phyloP scores from a whole-genome alignment of 805 yeast genomes.

The Teunomyces cretensis region DNA sequence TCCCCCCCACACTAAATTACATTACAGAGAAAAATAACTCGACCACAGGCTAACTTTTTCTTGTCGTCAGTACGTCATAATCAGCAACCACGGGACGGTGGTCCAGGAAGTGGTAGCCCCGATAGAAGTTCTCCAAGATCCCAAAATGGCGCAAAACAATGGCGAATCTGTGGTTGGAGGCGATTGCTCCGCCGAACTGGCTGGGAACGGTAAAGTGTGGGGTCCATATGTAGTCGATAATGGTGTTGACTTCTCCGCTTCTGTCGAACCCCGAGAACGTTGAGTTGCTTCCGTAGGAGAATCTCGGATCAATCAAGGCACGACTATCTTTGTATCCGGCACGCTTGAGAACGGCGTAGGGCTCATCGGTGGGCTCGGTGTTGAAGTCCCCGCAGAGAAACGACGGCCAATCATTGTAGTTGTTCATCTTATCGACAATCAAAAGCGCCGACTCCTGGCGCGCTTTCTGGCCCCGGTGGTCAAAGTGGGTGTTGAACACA shows the following conservation, averaged over 20 bases:
- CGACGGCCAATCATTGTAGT: constrained; percentile 32
- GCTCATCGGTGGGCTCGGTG: constrained; percentile 42
- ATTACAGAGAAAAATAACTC: too few relatives aligned
- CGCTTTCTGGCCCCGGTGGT: constrained; percentile 39
- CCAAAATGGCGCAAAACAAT: constrained; percentile 27
- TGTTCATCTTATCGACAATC: constrained; percentile 40
- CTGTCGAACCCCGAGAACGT: constrained; percentile 53
- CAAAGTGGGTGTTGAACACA: constrained; percentile 44
- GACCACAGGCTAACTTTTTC: neutral
- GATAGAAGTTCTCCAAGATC: constrained; percentile 36
- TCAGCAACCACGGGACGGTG: constrained; percentile 40
- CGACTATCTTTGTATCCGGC: constrained; percentile 42
- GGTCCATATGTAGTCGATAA: constrained; percentile 49
- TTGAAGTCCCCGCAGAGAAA: constrained; percentile 45
- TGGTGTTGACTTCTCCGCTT: constrained; percentile 21
- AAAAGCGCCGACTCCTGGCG: constrained; percentile 33
- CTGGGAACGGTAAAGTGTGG: constrained; percentile 14
- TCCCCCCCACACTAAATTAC: too few relatives aligned
- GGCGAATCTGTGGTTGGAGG: neutral
- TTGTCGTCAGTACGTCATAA: constrained; percentile 9
- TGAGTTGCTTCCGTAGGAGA: constrained; percentile 40
- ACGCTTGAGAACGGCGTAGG: constrained; percentile 36
- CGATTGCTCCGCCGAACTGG: neutral
- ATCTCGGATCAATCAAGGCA: constrained; percentile 20
- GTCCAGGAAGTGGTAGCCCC: constrained; percentile 36